phyloP scores from a whole-genome alignment of 345 rosid species.

The Triadica sebifera region DNA sequence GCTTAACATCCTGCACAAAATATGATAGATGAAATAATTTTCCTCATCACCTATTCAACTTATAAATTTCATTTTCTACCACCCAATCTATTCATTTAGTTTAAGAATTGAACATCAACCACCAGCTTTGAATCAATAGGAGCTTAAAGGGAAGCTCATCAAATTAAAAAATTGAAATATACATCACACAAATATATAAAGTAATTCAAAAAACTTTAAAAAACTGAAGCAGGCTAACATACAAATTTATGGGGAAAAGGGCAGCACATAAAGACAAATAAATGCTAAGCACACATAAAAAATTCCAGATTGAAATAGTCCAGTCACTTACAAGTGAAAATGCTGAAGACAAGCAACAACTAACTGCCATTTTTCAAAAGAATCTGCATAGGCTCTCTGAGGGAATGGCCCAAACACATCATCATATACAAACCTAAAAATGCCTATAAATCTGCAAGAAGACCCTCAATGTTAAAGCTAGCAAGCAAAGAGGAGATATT shows the following conservation, averaged over 20 bases:
- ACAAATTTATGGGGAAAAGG: background rate
- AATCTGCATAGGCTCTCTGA: slow-evolving; percentile 91
- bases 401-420: slow-evolving; percentile 93
- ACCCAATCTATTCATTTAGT: background rate
- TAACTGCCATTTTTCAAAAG: slow-evolving; percentile 92
- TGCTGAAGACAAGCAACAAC: slow-evolving; percentile 91
- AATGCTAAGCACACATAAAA: background rate
- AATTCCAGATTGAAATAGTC: slow-evolving; percentile 1
- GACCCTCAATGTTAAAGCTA: slow-evolving; percentile 19
- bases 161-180: background rate
- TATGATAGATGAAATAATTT: slow-evolving; percentile 8
- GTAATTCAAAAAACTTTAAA: background rate
- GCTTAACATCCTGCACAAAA: slow-evolving; percentile 65
- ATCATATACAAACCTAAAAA: slow-evolving; percentile 84
- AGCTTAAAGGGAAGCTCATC: background rate
- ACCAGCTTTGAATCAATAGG: background rate
- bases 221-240: background rate
- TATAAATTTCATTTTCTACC: background rate
- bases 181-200: background rate
- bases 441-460: slow-evolving; percentile 80
- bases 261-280: background rate
- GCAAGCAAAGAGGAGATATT: slow-evolving; percentile 19
- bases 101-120: background rate
- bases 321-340: slow-evolving; percentile 73
- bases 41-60: background rate